A percentile compares a stretch with the other conserved stretches of the same genome.
Evolutionary conservation across 2,329 filamentous ascomycete species (phyloP).

Genomic region (Dothideomycetidae sp.): DNA sequence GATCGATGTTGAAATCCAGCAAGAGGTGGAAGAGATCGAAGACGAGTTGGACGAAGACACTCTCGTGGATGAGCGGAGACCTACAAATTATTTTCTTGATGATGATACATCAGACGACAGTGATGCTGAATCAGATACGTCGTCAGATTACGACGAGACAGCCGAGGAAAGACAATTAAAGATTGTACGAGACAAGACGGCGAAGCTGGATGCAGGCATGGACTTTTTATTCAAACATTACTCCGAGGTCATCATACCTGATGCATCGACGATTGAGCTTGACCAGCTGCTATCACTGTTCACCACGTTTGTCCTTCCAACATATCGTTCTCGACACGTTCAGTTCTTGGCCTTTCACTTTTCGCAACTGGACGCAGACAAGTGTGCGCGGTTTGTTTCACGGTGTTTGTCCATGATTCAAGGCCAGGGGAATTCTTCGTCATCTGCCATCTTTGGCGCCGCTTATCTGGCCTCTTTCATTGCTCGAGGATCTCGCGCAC

Average conservation of each 20-base stretch:
- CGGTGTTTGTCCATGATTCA: conserved; percentile 71
- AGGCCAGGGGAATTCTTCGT: conserved; percentile 64
- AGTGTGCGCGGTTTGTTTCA: conserved; percentile 74
- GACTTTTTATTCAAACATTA: conserved; percentile 81
- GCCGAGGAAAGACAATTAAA: conserved; percentile 49
- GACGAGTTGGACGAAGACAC: conserved; percentile 71
- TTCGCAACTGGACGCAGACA: conserved; percentile 61
- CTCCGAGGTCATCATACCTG: conserved; percentile 53
- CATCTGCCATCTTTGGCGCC: conserved; percentile 68
- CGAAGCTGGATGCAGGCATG: conserved; percentile 82
- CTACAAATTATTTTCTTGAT: conserved; percentile 38
- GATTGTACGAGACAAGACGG: conserved; percentile 63
- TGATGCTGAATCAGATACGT: conserved; percentile 57
- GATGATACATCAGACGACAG: conserved; percentile 41
- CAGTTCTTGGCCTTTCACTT: conserved; percentile 97
- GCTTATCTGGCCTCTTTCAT: conserved; percentile 93
- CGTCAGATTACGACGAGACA: conserved; percentile 43
- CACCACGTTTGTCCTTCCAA: conserved; percentile 72
- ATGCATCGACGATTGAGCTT: conserved; percentile 58
- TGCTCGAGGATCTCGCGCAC: conserved; percentile 72
- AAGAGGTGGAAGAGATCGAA: conserved; percentile 83
- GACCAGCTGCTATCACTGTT: conserved; percentile 76
- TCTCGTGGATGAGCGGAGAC: conserved; percentile 36
- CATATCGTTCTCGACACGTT: conserved; percentile 80
- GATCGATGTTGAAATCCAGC: conserved; percentile 88